Conservation (phyloP, 495 filamentous ascomycete genomes). For the Cairneyella variabilis region DNA sequence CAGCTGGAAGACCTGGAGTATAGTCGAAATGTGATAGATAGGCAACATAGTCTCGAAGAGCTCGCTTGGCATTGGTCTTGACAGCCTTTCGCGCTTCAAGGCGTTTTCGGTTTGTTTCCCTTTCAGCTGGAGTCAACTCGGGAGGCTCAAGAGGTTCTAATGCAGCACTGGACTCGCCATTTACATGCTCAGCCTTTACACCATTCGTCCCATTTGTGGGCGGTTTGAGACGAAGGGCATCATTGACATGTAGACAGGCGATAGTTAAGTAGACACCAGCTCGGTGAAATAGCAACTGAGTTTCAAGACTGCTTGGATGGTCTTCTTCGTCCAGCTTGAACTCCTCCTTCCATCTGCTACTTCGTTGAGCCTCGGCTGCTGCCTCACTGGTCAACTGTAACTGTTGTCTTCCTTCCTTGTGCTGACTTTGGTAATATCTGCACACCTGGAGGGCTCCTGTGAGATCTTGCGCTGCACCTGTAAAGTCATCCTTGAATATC, state of each 20-base stretch:
- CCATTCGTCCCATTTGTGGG: slow-evolving; percentile 22
- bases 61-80: slow-evolving; percentile 66
- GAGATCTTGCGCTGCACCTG: slow-evolving; percentile 63
- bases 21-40: slow-evolving; percentile 73
- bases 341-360: slow-evolving; percentile 44
- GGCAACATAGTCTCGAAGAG: slow-evolving; percentile 63
- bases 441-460: slow-evolving; percentile 58
- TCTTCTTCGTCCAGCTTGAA: slow-evolving; percentile 61
- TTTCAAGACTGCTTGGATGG: slow-evolving; percentile 68
- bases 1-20: slow-evolving; percentile 61
- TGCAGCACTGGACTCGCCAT: slow-evolving; percentile 6
- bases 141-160: slow-evolving; percentile 1
- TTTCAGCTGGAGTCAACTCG: slow-evolving; percentile 31
- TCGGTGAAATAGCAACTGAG: slow-evolving; percentile 71
- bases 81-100: slow-evolving; percentile 62
- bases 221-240: slow-evolving; percentile 36
- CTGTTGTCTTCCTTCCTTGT: slow-evolving; percentile 42
- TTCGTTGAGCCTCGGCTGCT: slow-evolving; percentile 33
- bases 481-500: slow-evolving; percentile 70
- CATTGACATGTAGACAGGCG: slow-evolving; percentile 60
- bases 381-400: slow-evolving; percentile 40
- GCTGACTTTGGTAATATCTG: slow-evolving; percentile 44
- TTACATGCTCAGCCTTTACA: slow-evolving; percentile 14
- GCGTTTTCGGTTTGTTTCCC: slow-evolving; percentile 40
- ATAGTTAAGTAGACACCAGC: slow-evolving; percentile 69